phyloP scores from a whole-genome alignment of 2,329 filamentous ascomycete genomes.

The Pezicula radicicola region DNA sequence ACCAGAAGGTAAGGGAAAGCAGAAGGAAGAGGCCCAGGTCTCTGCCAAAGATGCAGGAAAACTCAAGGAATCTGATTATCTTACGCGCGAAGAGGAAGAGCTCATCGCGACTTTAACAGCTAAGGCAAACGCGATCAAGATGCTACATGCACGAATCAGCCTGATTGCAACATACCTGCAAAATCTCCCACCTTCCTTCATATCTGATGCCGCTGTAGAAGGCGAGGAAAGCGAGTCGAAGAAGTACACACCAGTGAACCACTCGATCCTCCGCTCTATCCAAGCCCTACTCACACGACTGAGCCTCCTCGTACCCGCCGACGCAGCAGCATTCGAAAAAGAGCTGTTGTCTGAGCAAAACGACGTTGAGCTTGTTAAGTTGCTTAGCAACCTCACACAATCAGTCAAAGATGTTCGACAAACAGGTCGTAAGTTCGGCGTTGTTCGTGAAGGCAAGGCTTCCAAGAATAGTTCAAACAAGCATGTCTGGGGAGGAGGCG shows the following conservation, averaged over 20 bases:
- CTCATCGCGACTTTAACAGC: conserved; percentile 69
- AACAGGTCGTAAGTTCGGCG: conserved; percentile 69
- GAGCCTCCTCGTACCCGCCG: conserved; percentile 72
- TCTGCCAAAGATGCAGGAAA: conserved; percentile 20
- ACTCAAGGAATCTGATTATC: conserved; percentile 48
- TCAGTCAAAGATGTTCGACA: conserved; percentile 69
- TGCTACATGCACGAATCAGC: conserved; percentile 76
- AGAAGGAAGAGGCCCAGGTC: conserved; percentile 24
- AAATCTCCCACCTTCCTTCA: conserved; percentile 63
- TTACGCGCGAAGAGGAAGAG: conserved; percentile 60
- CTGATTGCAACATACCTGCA: conserved; percentile 76
- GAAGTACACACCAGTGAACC: conserved; percentile 36
- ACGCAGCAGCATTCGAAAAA: conserved; percentile 60
- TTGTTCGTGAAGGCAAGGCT: conserved; percentile 44
- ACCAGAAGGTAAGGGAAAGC: conserved; percentile 31
- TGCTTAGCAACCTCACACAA: conserved; percentile 74
- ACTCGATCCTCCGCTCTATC: conserved; percentile 81
- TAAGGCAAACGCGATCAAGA: conserved; percentile 90
- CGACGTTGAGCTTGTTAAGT: conserved; percentile 74
- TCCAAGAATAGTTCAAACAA: conserved; percentile 4
- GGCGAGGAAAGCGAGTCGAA: conserved; percentile 20
- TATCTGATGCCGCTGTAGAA: conserved; percentile 42
- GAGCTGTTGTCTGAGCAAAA: conserved; percentile 78
- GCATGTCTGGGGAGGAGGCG: conserved; percentile 3
- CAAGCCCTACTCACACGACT: conserved; percentile 82